phyloP scores from a whole-genome alignment of 2,329 filamentous ascomycete species.

The Microdochium paspali region DNA sequence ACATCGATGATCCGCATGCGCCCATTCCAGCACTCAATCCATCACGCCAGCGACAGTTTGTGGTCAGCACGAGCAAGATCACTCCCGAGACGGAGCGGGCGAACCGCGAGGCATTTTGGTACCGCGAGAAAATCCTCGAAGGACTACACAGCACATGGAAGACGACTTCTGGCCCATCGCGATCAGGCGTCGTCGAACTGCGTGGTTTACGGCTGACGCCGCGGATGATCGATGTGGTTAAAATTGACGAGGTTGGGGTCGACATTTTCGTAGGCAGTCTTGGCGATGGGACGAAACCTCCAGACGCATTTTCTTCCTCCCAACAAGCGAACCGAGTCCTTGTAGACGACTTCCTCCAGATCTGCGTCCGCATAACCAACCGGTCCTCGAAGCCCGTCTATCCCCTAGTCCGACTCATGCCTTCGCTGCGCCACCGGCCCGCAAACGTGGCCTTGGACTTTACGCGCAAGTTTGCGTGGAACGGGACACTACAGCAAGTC shows the following conservation, averaged over 20 bases:
- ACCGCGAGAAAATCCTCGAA: conserved; percentile 70
- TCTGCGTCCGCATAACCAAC: conserved; percentile 68
- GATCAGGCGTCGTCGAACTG: conserved; percentile 64
- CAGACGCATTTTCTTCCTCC: conserved; percentile 6
- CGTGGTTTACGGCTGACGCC: conserved; percentile 63
- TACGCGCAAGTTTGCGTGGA: conserved; percentile 75
- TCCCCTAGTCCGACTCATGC: conserved; percentile 67
- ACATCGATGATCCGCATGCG: conserved; percentile 66
- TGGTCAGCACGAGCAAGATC: conserved; percentile 72
- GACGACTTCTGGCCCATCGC: conserved; percentile 37
- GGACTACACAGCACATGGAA: conserved; percentile 64
- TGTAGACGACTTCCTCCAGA: conserved; percentile 57
- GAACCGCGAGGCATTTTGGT: conserved; percentile 83
- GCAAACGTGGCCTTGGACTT: conserved; percentile 68
- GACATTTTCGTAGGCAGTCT: conserved; percentile 43
- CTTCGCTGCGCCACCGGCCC: conserved; percentile 64
- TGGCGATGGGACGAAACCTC: conserved; percentile 1
- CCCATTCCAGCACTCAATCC: conserved; percentile 74
- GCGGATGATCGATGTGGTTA: conserved; percentile 76
- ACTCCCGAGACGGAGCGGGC: conserved; percentile 71
- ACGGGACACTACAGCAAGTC: conserved; percentile 70
- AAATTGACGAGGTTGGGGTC: conserved; percentile 68
- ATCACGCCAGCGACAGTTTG: conserved; percentile 80
- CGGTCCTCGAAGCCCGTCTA: conserved; percentile 57
- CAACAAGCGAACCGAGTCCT: conserved; percentile 15